These are phyloP conservation scores for Colletotrichum camelliae DNA, from an alignment of 2,329 filamentous ascomycete species.

Conservation along the genomic window DNA sequence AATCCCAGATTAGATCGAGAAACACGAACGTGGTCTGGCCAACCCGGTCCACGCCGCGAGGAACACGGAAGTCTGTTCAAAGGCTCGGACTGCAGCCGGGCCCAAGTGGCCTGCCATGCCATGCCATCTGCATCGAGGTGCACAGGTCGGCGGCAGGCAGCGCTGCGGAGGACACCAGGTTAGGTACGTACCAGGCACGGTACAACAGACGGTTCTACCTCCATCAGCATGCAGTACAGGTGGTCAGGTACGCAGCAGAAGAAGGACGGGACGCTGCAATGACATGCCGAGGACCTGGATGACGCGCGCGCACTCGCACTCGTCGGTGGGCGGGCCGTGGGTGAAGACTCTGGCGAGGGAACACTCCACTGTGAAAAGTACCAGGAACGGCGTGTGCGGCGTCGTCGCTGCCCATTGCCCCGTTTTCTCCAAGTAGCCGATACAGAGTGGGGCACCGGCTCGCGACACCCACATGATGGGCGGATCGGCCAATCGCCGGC, in stretches of 20 bases:
- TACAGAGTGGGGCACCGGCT: neutral
- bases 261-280: neutral
- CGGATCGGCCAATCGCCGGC: neutral
- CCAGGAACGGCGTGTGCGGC: neutral
- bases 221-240: no score
- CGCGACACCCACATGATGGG: neutral
- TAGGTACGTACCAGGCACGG: neutral
- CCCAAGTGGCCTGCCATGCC: neutral
- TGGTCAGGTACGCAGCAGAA: neutral
- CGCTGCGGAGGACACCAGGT: neutral
- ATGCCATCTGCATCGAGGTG: neutral
- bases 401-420: neutral
- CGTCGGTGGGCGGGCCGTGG: neutral
- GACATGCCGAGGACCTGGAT: neutral
- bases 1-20: neutral
- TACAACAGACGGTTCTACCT: neutral
- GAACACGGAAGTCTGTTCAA: neutral
- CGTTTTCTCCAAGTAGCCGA: neutral
- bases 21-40: neutral
- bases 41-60: neutral
- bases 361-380: neutral
- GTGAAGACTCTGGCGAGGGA: neutral
- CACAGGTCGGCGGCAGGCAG: neutral
- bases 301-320: neutral
- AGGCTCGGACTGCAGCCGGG: conserved; percentile 1